Base-by-base conservation (phyloP, 2,329 filamentous ascomycete genomes). In the Pseudohalonectria lignicola region DNA sequence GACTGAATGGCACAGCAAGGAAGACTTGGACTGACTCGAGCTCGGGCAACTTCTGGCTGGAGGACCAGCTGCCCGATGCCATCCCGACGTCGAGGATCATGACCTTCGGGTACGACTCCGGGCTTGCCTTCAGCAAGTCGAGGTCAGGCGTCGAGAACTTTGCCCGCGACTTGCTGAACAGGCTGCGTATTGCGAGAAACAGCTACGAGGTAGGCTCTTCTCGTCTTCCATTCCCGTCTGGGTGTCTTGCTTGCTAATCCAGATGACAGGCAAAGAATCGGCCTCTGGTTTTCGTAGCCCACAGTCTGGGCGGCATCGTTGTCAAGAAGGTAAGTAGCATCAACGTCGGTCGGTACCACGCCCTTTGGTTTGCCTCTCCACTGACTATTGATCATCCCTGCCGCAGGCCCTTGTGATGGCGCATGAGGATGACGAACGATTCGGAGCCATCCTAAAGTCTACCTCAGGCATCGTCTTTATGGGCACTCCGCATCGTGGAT, bases 251-350 rank as follows among this genome's bases (percentile, higher is more conserved):
- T 10, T 29, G 26, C 26, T 10, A 10, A 29, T n/a, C 26, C 26
- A 29, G 7, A 29, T n/a, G 23, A 26, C 23, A 26, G 23, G 23
- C 23, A 7, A 26, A 26, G 23, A 26, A 26, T 8, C 23, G 23
- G 8, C 23, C 23, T 8, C 23, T 26, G 8, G 23, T 26, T 12
- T 26, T 26, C 23, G 23, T 26, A 7, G 23, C 23, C 23, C 23
- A 26, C 23, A 17, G 30, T 17, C 30, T 31, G 5, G 30, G 30
- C 30, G 30, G 30, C 10, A 31, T 31, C 15, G 12, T 31, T 5
- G 30, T 31, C 30, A 31, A 31, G 30, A 31, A 31, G 30, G 30
- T 31, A 17, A 31, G 26, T n/a, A n/a, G n/a, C n/a, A n/a, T n/a
- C n/a, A n/a, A n/a, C n/a, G n/a, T n/a, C n/a, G n/a, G n/a, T n/a